phyloP scores from a whole-genome alignment of 768 basidiomycete species.

The Punctularia strigosozonata region DNA sequence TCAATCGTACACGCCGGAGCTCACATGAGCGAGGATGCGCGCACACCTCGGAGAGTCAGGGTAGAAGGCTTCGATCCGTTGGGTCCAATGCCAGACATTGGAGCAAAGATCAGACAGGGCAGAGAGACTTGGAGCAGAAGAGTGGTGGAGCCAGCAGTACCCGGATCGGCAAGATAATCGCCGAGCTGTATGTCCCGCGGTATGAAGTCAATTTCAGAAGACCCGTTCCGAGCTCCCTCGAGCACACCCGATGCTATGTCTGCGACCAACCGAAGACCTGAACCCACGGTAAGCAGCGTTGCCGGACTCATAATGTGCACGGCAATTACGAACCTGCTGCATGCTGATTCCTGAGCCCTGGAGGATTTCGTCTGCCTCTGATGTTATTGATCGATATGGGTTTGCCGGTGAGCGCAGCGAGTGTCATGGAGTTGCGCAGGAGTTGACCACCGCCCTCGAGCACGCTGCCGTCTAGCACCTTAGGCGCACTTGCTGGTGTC shows the following conservation, averaged over 20 bases:
- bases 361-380: conserved; percentile 41
- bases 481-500: too few species aligned
- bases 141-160: conserved; percentile 61
- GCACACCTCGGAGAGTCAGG: conserved; percentile 44
- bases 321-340: conserved; percentile 36
- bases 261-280: conserved; percentile 57
- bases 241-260: conserved; percentile 46
- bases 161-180: conserved; percentile 33
- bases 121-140: conserved; percentile 63
- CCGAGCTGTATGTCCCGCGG: conserved; percentile 32
- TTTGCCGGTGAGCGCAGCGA: conserved; percentile 53
- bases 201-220: conserved; percentile 38
- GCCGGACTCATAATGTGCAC: neutral
- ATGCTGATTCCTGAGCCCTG: conserved; percentile 66
- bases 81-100: conserved; percentile 10
- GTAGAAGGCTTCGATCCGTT: conserved; percentile 22
- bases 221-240: conserved; percentile 41
- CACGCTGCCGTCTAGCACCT: conserved; percentile 34
- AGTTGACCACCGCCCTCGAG: conserved; percentile 61
- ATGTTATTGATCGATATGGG: conserved; percentile 52
- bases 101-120: conserved; percentile 53
- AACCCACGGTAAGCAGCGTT: neutral
- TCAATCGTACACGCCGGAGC: too few species aligned
- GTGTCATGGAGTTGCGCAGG: conserved; percentile 52
- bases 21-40: too few species aligned